These are phyloP conservation scores for Gossypium raimondii DNA, from an alignment of 345 rosid species.

Conservation along the genomic window DNA sequence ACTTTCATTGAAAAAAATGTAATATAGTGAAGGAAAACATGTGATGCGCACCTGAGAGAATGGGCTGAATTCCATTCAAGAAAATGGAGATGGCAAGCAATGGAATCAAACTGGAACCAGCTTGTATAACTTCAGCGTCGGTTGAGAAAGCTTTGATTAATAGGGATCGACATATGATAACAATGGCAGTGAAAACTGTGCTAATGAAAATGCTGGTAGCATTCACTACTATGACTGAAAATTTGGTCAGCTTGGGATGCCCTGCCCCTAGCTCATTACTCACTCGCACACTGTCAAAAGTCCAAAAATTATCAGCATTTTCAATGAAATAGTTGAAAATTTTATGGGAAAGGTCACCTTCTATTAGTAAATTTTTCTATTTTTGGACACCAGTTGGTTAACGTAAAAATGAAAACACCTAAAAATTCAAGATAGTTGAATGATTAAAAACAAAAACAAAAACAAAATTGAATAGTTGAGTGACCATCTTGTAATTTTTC, in stretches of 20 bases:
- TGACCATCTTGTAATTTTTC: too few species aligned
- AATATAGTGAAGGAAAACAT: not conserved
- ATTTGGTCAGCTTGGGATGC: constrained; percentile 63
- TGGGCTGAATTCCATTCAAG: constrained; percentile 89
- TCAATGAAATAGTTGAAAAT: too few species aligned
- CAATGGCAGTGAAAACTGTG: constrained; percentile 40
- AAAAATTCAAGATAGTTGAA: too few species aligned
- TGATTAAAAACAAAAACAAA: too few species aligned
- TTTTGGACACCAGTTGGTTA: too few species aligned
- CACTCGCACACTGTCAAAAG: constrained; percentile 56
- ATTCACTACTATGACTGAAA: constrained; percentile 73
- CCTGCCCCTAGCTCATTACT: constrained; percentile 93
- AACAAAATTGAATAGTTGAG: too few species aligned
- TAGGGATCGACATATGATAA: constrained; percentile 47
- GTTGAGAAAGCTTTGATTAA: constrained; percentile 68
- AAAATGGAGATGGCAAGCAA: constrained; percentile 80
- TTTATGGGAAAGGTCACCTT: too few species aligned
- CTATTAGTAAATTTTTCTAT: too few species aligned
- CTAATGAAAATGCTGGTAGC: constrained; percentile 58
- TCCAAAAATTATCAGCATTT: not conserved
- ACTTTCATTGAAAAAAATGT: too few species aligned
- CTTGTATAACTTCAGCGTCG: constrained; percentile 58
- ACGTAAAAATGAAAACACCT: too few species aligned
- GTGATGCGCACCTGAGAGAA: constrained; percentile 32
- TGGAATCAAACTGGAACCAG: constrained; percentile 63